phyloP scores from a whole-genome alignment of 177 flowering plant genomes.

The Vitis hybrid region DNA sequence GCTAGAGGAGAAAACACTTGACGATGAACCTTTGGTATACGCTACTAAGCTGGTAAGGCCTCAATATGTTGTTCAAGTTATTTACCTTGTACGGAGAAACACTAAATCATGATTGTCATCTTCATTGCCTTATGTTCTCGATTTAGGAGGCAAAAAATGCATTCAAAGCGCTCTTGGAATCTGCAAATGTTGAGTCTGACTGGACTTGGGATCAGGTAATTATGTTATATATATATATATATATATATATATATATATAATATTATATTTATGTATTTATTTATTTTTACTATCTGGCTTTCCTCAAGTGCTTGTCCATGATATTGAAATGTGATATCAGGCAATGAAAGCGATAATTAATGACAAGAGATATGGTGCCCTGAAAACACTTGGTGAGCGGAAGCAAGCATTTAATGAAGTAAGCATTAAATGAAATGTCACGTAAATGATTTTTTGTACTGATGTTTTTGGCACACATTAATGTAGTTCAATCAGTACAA shows the following conservation, averaged over 20 bases:
- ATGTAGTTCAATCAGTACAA: neutral
- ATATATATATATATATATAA: neutral
- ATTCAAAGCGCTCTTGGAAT: conserved; percentile 87
- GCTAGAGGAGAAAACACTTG: conserved; percentile 64
- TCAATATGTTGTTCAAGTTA: neutral
- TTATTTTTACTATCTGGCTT: neutral
- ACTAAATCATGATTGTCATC: neutral
- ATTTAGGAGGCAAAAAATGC: conserved; percentile 92
- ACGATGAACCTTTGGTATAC: conserved; percentile 76
- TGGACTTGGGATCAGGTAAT: conserved; percentile 99
- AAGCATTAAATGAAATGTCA: neutral
- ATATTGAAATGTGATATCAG: conserved; percentile 32
- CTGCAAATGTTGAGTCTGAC: conserved; percentile 87
- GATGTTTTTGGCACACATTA: neutral
- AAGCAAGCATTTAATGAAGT: conserved; percentile 99
- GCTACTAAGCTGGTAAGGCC: conserved; percentile 74
- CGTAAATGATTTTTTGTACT: neutral
- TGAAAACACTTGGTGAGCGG: conserved; percentile 93
- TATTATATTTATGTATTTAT: neutral
- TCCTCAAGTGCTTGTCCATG: conserved; percentile 8
- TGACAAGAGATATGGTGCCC: conserved; percentile 93
- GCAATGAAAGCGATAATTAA: conserved; percentile 86
- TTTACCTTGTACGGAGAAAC: neutral
- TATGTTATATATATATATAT: neutral
- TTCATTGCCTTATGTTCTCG: neutral